Percentiles rank a stretch among this genome's conserved stretches.
Evolutionary conservation across 2,329 filamentous ascomycete species (phyloP).

Genomic region (Fulvia fulva): DNA sequence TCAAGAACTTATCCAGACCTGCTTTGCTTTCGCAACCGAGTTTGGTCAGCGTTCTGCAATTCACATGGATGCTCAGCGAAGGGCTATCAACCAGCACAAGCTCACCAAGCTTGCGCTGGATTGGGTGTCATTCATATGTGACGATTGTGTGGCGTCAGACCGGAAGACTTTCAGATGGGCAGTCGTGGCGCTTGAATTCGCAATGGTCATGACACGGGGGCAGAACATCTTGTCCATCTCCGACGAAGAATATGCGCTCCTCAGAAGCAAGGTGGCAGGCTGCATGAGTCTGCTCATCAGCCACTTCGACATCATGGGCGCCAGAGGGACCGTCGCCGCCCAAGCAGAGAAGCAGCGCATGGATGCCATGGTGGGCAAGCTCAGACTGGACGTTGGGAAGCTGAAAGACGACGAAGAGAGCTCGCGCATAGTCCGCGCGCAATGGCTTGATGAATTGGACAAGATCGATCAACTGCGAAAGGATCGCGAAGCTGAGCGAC

Average conservation of each 20-base stretch:
- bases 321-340: constrained; percentile 84
- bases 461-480: constrained; percentile 75
- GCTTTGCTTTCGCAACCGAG: constrained; percentile 97
- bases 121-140: constrained; percentile 97
- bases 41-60: constrained; percentile 92
- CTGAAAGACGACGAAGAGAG: constrained; percentile 82
- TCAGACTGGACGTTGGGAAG: constrained; percentile 72
- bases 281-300: constrained; percentile 98
- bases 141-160: constrained; percentile 91
- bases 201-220: constrained; percentile 94
- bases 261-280: constrained; percentile 85
- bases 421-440: constrained; percentile 65
- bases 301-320: constrained; percentile 98
- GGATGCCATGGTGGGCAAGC: constrained; percentile 71
- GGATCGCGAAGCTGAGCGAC: constrained; percentile 76
- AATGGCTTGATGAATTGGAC: constrained; percentile 68
- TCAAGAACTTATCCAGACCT: constrained; percentile 94
- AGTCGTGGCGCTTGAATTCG: constrained; percentile 89
- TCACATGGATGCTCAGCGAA: constrained; percentile 92
- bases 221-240: constrained; percentile 88
- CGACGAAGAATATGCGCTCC: constrained; percentile 76
- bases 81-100: constrained; percentile 96
- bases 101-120: constrained; percentile 89
- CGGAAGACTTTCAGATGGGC: constrained; percentile 97
- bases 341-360: constrained; percentile 88